These are phyloP conservation scores for Exophiala sideris DNA, from an alignment of 2,329 filamentous ascomycete genomes.

Conservation along the genomic window DNA sequence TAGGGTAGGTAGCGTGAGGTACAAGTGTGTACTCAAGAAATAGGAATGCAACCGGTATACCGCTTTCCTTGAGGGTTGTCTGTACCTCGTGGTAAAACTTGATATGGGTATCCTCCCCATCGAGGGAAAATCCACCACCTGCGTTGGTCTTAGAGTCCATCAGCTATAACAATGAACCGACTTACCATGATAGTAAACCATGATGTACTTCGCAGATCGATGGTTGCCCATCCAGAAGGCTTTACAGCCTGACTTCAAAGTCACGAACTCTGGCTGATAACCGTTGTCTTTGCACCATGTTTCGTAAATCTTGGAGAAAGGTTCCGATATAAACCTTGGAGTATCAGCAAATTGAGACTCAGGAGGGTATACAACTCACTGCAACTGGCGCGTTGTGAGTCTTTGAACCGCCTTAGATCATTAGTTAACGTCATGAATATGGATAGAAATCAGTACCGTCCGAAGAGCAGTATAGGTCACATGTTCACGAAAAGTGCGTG, in stretches of 20 bases:
- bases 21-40: conserved; percentile 60
- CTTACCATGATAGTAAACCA: conserved; percentile 27
- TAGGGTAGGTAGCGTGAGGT: conserved; percentile 43
- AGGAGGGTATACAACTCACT: conserved; percentile 3
- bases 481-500: conserved; percentile 37
- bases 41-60: conserved; percentile 49
- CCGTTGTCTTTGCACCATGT: conserved; percentile 18
- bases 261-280: conserved; percentile 18
- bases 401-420: conserved; percentile 9
- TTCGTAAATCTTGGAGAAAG: conserved; percentile 24
- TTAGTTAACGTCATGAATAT: conserved; percentile 1
- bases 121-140: conserved; percentile 28
- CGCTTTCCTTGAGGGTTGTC: conserved; percentile 27
- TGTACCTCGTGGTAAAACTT: conserved; percentile 25
- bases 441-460: conserved; percentile 6
- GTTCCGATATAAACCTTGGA: conserved; percentile 19
- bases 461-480: conserved; percentile 34
- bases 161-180: not conserved
- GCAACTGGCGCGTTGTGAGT: conserved; percentile 21
- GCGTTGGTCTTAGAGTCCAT: not conserved
- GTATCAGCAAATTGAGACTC: not conserved
- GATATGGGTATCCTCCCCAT: conserved; percentile 25
- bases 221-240: conserved; percentile 28
- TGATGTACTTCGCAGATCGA: conserved; percentile 24
- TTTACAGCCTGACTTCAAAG: conserved; percentile 22